Conservation (phyloP, 225 moss, liverwort and hornwort species). For the Antitrichia curtipendula region DNA sequence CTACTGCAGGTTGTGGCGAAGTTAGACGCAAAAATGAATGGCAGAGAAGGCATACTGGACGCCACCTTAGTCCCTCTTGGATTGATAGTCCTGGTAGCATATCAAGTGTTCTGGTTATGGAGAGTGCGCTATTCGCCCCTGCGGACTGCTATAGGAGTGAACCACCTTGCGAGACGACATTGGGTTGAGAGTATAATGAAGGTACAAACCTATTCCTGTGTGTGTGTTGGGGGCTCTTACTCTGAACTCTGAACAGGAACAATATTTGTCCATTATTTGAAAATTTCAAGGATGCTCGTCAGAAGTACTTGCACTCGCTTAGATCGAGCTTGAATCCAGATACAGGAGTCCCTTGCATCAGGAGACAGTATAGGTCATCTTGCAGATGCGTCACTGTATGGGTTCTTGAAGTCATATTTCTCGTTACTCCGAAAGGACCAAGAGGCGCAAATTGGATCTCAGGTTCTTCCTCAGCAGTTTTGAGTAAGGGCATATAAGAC, state of each 20-base stretch:
- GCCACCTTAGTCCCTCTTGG: constrained; percentile 45
- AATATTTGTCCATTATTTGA: background rate
- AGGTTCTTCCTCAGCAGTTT: background rate
- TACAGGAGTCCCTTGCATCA: background rate
- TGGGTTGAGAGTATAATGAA: constrained; percentile 84
- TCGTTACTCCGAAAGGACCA: too few species aligned
- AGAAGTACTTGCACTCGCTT: background rate
- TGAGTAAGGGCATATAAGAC: background rate
- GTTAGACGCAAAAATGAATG: background rate
- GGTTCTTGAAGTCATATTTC: background rate
- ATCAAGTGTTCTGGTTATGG: constrained; percentile 50
- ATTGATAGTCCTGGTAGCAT: constrained; percentile 28
- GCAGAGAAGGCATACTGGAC: constrained; percentile 26
- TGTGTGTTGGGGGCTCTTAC: background rate
- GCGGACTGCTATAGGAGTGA: constrained; percentile 64
- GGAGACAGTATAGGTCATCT: background rate
- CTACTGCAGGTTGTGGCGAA: background rate
- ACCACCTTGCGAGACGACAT: constrained; percentile 51
- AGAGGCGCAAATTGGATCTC: background rate
- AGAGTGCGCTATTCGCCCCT: constrained; percentile 44
- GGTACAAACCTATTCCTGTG: constrained; percentile 9
- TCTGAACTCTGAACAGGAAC: background rate
- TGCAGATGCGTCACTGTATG: background rate
- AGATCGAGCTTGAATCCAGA: background rate
- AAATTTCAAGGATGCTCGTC: background rate